Evolutionary conservation across 1,139 yeast species (phyloP).

Genomic region (Lizanozyma gosingica): DNA sequence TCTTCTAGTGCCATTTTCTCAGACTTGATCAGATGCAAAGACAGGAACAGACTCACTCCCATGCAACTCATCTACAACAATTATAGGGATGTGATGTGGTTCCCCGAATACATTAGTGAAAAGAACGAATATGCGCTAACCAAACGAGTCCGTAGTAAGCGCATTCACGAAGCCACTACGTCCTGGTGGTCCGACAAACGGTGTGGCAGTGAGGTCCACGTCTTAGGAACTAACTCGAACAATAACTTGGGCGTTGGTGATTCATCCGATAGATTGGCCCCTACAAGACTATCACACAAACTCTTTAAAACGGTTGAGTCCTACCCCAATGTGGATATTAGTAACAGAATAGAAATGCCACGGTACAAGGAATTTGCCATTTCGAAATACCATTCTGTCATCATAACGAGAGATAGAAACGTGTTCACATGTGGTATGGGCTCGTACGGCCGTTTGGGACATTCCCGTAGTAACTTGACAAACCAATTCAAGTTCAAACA

Average conservation of each 20-base stretch:
- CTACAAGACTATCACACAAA: conserved; percentile 19
- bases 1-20: conserved; percentile 11
- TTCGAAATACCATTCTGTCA: conserved; percentile 60
- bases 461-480: conserved; percentile 26
- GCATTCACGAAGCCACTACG: conserved; percentile 6
- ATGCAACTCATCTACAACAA: conserved; percentile 46
- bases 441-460: conserved; percentile 66
- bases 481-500: conserved; percentile 30
- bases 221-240: conserved; percentile 60
- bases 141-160: neutral
- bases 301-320: conserved; percentile 9
- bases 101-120: conserved; percentile 37
- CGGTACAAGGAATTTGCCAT: conserved; percentile 38
- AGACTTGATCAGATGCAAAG: conserved; percentile 48
- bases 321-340: conserved; percentile 1
- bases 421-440: conserved; percentile 61
- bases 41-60: conserved; percentile 60
- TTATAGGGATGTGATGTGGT: conserved; percentile 29
- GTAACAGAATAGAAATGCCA: conserved; percentile 16
- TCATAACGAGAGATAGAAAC: conserved; percentile 47
- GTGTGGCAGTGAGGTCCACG: conserved; percentile 54
- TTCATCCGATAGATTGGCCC: conserved; percentile 43
- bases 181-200: conserved; percentile 28
- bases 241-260: conserved; percentile 65
- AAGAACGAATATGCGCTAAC: conserved; percentile 4